These are phyloP conservation scores for Amauroascus niger DNA, from an alignment of 2,329 filamentous ascomycete genomes.

Conservation along the genomic window DNA sequence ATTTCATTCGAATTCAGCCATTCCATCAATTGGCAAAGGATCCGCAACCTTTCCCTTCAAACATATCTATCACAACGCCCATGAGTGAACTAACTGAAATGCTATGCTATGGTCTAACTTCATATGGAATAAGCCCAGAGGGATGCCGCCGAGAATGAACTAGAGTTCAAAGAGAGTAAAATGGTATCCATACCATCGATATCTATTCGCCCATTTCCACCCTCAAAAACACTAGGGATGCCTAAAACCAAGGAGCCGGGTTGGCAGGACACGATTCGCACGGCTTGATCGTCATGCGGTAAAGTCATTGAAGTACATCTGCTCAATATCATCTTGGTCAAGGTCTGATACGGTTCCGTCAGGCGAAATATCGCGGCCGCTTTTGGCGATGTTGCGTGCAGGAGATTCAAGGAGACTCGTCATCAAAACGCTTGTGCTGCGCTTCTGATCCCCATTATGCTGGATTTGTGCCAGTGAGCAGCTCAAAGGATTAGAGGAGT, in stretches of 20 bases:
- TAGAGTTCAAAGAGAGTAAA: conserved; percentile 2
- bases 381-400: conserved; percentile 16
- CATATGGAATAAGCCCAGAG: conserved; percentile 7
- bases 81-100: conserved; percentile 3
- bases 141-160: neutral
- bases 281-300: conserved; percentile 9
- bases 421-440: conserved; percentile 2
- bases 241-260: neutral
- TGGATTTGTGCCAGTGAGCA: conserved; percentile 20
- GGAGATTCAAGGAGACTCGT: conserved; percentile 12
- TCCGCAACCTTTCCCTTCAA: neutral
- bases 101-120: conserved; percentile 9
- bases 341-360: conserved; percentile 30
- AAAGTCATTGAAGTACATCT: conserved; percentile 26
- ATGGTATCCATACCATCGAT: neutral
- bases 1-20: conserved; percentile 1
- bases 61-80: neutral
- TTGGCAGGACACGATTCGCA: neutral
- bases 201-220: neutral
- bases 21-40: conserved; percentile 5
- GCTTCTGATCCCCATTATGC: conserved; percentile 8
- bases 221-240: neutral
- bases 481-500: conserved; percentile 29
- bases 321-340: conserved; percentile 27
- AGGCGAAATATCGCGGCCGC: conserved; percentile 22